Evolutionary conservation across 2,329 filamentous ascomycete species (phyloP).

Genomic region (Venturiaceae sp.): DNA sequence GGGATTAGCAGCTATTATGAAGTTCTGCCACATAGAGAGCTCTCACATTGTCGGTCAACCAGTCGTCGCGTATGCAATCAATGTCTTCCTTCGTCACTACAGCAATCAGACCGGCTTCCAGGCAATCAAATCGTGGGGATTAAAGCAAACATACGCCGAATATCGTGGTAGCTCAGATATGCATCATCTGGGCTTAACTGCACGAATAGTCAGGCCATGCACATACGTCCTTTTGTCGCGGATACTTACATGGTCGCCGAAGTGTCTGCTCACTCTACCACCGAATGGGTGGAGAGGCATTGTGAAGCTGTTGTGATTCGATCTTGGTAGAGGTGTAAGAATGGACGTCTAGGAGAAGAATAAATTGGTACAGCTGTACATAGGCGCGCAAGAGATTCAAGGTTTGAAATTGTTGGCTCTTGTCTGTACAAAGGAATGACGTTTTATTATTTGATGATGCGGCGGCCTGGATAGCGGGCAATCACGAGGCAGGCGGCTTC

Average conservation of each 20-base stretch:
- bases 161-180: constrained; percentile 59
- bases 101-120: not conserved
- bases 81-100: constrained; percentile 83
- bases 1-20: constrained; percentile 6
- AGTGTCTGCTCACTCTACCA: constrained; percentile 40
- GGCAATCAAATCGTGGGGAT: not conserved
- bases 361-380: not conserved
- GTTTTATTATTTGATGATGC: not conserved
- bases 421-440: not conserved
- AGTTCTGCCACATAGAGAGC: constrained; percentile 56
- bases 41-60: constrained; percentile 96
- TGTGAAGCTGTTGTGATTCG: not conserved
- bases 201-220: constrained; percentile 14
- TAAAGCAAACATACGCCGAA: constrained; percentile 44
- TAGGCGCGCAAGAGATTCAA: not conserved
- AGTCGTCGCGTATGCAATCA: constrained; percentile 80
- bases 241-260: constrained; percentile 37
- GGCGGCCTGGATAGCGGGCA: too few species aligned
- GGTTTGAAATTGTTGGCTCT: not conserved
- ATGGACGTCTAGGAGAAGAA: not conserved
- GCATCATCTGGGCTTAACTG: constrained; percentile 54
- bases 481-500: too few species aligned
- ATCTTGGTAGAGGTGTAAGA: not conserved
- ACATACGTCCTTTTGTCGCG: not conserved
- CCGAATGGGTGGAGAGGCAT: constrained; percentile 41